Conservation (phyloP, 441 rosid species). For the Rhodomyrtus psidioides region DNA sequence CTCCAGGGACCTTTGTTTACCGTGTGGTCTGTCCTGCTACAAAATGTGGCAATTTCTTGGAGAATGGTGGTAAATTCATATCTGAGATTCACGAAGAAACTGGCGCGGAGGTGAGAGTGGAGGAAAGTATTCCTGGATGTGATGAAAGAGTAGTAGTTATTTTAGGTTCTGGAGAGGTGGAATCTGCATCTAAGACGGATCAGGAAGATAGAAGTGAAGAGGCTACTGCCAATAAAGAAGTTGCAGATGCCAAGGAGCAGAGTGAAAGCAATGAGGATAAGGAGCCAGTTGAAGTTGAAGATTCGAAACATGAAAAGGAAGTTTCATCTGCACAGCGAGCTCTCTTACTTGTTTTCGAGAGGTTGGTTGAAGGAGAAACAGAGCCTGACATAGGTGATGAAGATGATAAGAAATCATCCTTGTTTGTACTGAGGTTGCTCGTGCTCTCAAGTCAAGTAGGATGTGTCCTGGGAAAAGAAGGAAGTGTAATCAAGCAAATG, state of each 20-base stretch:
- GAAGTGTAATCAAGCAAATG: conserved; percentile 56
- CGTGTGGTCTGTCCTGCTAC: conserved; percentile 45
- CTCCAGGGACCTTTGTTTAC: conserved; percentile 15
- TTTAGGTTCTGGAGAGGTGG: conserved; percentile 23
- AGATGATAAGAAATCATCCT: conserved; percentile 25
- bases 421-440: conserved; percentile 41
- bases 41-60: conserved; percentile 25
- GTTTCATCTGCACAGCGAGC: conserved; percentile 45
- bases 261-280: conserved; percentile 20
- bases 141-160: conserved; percentile 54
- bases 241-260: conserved; percentile 18
- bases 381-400: conserved; percentile 23
- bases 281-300: conserved; percentile 20
- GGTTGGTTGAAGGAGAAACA: conserved; percentile 37
- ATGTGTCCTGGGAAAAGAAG: conserved; percentile 63
- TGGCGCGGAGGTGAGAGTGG: conserved; percentile 41
- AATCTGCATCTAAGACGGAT: conserved; percentile 17
- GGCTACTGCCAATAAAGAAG: conserved; percentile 6
- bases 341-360: conserved; percentile 47
- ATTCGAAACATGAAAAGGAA: conserved; percentile 21
- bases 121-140: conserved; percentile 46
- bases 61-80: conserved; percentile 29
- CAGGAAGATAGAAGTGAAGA: conserved; percentile 16
- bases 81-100: conserved; percentile 53
- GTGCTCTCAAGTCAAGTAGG: conserved; percentile 59